These are phyloP conservation scores for Nematodospora anomalae DNA, from an alignment of 1,139 yeast species.

Conservation along the genomic window DNA sequence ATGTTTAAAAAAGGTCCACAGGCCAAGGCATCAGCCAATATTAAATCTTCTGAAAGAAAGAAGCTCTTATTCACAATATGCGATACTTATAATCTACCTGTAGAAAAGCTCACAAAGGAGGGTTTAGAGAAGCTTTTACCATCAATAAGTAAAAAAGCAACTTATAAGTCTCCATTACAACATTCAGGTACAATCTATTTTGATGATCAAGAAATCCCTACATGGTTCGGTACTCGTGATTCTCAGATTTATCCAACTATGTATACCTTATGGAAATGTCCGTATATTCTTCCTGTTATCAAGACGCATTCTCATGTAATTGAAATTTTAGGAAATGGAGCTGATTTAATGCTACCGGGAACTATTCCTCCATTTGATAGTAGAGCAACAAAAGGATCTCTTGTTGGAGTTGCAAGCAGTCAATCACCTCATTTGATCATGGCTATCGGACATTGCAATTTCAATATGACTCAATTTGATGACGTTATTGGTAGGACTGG, in stretches of 20 bases:
- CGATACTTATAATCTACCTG: constrained; percentile 45
- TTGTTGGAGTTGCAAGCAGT: constrained; percentile 72
- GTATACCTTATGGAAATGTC: constrained; percentile 69
- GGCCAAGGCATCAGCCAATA: constrained; percentile 71
- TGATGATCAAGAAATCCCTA: constrained; percentile 63
- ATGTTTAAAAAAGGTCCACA: constrained; percentile 70
- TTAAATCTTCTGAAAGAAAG: constrained; percentile 81
- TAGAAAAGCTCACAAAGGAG: constrained; percentile 44
- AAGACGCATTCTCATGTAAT: constrained; percentile 75
- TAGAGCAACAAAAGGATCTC: constrained; percentile 43
- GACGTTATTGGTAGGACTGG: constrained; percentile 59
- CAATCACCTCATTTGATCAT: constrained; percentile 62
- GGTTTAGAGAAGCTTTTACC: constrained; percentile 57
- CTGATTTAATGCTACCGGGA: constrained; percentile 91
- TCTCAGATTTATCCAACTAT: constrained; percentile 66
- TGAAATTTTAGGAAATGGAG: constrained; percentile 65
- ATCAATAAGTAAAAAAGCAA: constrained; percentile 60
- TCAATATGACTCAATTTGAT: constrained; percentile 48
- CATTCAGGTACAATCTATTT: constrained; percentile 63
- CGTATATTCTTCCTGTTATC: constrained; percentile 63
- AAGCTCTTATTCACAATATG: constrained; percentile 53
- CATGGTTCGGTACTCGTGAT: constrained; percentile 68
- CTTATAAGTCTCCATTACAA: constrained; percentile 56
- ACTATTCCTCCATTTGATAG: constrained; percentile 74
- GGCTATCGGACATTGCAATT: constrained; percentile 71